Evolutionary conservation across 805 yeast genomes (phyloP), one percentile per base, ranked within the genome.

Genomic region (Blastobotrys chiropterorum): DNA sequence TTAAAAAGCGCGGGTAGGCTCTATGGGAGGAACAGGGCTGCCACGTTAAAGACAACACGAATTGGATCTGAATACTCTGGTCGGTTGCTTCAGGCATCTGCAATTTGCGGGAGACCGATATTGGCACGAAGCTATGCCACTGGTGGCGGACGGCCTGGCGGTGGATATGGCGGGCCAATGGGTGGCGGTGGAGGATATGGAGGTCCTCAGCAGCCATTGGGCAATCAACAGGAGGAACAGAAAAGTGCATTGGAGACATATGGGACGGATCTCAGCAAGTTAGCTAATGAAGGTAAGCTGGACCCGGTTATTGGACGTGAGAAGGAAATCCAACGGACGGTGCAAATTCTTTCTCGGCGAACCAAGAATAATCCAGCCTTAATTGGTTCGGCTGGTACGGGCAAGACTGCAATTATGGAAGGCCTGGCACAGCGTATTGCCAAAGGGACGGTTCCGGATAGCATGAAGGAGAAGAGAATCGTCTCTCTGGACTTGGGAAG

Each of bases 241-340:
- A 49, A 82, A 56, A 86, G 92, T 0, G 95, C 97, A 0, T 71
- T 92, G 54, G 89, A 89, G 60, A 82, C 83, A 62, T 92, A 72
- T 65, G 99, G 97, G 19, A 79, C 86, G 0, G 92, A 94, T 66
- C 70, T 92, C 56, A 94, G 98, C 0, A 81, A 83, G 53, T 67
- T 92, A 58, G 99, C 99, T 1, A 76, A 78, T 55, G 87, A 86
- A 50, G 98, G 98, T 26, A 88, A 88, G 61, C 73, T 92, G 39
- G 99, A 92, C 63, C 99, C 99, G 0, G 98, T 94, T 19, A 94
- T 92, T 62, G 99, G 99, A 2, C 76, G 98, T 56, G 98, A 94
- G 62, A 96, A 90, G 56, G 98, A 94, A 65, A 94, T 92, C 52
- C 78, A 92, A 53, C 75, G 99, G 53, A 92, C 98, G 0, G 85